phyloP scores from a whole-genome alignment of 1,139 yeast species.

The Candida sp. region DNA sequence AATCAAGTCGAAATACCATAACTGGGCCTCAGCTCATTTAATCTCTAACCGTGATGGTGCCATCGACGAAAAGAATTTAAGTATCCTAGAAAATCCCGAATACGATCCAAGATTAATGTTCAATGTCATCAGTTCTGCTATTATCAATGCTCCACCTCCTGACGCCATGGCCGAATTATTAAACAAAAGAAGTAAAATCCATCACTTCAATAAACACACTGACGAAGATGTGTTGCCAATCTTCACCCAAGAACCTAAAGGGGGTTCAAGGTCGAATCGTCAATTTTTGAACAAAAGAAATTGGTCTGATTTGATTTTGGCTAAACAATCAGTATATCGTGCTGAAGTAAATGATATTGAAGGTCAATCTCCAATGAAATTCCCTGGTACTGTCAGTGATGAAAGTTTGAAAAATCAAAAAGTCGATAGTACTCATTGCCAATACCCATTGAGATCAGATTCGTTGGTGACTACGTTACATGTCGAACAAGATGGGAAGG shows the following conservation, averaged over 20 bases:
- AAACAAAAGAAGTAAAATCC: constrained; percentile 64
- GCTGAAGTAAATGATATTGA: constrained; percentile 11
- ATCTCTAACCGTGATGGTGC: constrained; percentile 11
- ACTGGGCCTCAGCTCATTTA: constrained; percentile 35
- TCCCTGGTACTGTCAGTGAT: constrained; percentile 26
- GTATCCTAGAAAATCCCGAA: constrained; percentile 51
- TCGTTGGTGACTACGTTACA: constrained; percentile 69
- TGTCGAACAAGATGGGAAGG: constrained; percentile 61
- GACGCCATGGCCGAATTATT: constrained; percentile 72
- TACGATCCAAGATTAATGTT: constrained; percentile 74
- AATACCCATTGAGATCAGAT: constrained; percentile 54
- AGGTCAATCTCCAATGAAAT: constrained; percentile 13
- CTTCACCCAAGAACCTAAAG: constrained; percentile 63
- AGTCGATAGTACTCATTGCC: constrained; percentile 20
- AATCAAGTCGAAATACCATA: constrained; percentile 57
- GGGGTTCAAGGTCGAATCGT: constrained; percentile 47
- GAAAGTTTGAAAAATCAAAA: constrained; percentile 7
- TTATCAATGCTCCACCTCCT: constrained; percentile 92
- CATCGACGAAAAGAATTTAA: constrained; percentile 30
- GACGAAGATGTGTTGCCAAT: constrained; percentile 81
- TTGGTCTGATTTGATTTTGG: constrained; percentile 54
- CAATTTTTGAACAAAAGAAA: constrained; percentile 77
- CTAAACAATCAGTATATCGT: constrained; percentile 30
- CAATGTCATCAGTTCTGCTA: constrained; percentile 86
- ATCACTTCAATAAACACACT: constrained; percentile 58